phyloP scores from a whole-genome alignment of 371 early-diverging fungal genomes.

The Syncephalis fuscata region DNA sequence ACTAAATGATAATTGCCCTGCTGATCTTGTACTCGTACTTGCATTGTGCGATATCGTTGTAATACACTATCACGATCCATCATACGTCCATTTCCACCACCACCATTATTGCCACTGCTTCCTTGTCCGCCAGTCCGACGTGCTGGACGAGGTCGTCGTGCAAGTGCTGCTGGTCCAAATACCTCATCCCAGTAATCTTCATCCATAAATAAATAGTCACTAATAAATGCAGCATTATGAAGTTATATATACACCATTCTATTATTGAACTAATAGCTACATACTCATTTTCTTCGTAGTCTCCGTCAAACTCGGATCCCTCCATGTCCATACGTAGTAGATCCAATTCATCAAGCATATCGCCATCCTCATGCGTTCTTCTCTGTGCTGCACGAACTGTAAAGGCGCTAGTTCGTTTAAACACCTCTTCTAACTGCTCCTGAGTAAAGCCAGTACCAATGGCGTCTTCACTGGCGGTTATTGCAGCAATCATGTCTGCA shows the following conservation, averaged over 20 bases:
- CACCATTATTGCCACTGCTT: slow-evolving; percentile 16
- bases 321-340: slow-evolving; percentile 56
- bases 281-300: slow-evolving; percentile 69
- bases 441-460: slow-evolving; percentile 31
- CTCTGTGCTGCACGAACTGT: slow-evolving; percentile 61
- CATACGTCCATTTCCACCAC: slow-evolving; percentile 10
- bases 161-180: slow-evolving; percentile 24
- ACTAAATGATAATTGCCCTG: slow-evolving; percentile 62
- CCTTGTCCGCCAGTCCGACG: slow-evolving; percentile 7
- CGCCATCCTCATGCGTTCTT: slow-evolving; percentile 43
- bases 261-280: slow-evolving; percentile 8
- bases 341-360: slow-evolving; percentile 56
- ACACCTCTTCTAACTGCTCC: slow-evolving; percentile 76
- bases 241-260: neutral
- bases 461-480: neutral
- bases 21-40: slow-evolving; percentile 64
- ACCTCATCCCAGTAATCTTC: slow-evolving; percentile 76
- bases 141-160: slow-evolving; percentile 10
- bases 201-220: slow-evolving; percentile 62
- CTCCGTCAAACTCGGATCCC: slow-evolving; percentile 42
- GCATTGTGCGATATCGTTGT: slow-evolving; percentile 66
- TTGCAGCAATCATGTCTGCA: slow-evolving; percentile 5
- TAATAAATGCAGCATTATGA: slow-evolving; percentile 10
- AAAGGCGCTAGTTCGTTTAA: slow-evolving; percentile 73
- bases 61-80: slow-evolving; percentile 45